Evolutionary conservation across 2,329 filamentous ascomycete species (phyloP).

Genomic region (Hypoxylon sp.): DNA sequence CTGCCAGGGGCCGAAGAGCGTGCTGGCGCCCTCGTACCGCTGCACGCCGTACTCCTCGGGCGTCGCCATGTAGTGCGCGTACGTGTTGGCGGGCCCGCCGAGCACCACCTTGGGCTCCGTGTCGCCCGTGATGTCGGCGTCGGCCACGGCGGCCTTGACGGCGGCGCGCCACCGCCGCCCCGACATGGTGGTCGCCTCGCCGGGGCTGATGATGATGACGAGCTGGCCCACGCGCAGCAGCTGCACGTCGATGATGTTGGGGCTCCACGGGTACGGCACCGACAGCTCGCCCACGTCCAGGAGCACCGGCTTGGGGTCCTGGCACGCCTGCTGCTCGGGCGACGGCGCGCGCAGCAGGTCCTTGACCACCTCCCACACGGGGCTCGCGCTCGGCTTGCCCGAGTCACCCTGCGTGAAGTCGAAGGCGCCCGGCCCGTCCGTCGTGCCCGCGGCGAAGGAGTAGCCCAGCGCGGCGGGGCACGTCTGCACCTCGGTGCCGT

Average conservation of each 20-base stretch:
- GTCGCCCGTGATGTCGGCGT: conserved; percentile 47
- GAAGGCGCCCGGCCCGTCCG: conserved; percentile 85
- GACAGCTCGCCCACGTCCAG: conserved; percentile 83
- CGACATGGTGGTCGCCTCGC: conserved; percentile 91
- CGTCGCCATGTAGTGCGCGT: conserved; percentile 82
- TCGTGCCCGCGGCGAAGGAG: conserved; percentile 88
- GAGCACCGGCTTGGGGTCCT: conserved; percentile 82
- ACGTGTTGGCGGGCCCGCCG: conserved; percentile 87
- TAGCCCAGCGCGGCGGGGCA: conserved; percentile 88
- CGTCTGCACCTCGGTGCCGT: conserved; percentile 74
- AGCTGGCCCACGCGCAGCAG: conserved; percentile 83
- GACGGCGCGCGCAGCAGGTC: conserved; percentile 74
- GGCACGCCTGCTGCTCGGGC: conserved; percentile 74
- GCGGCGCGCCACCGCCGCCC: conserved; percentile 85
- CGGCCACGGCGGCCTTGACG: conserved; percentile 63
- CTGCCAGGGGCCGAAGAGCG: conserved; percentile 83
- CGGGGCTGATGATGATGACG: conserved; percentile 83
- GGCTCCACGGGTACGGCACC: conserved; percentile 81
- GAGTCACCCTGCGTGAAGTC: conserved; percentile 89
- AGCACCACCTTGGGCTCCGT: conserved; percentile 75
- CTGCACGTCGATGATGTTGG: conserved; percentile 90
- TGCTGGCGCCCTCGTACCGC: conserved; percentile 94
- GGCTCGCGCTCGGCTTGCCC: conserved; percentile 72
- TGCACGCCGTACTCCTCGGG: conserved; percentile 84
- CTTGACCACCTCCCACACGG: conserved; percentile 79